Conservation (phyloP, 2,329 filamentous ascomycete genomes). For the Aureobasidium pullulans region DNA sequence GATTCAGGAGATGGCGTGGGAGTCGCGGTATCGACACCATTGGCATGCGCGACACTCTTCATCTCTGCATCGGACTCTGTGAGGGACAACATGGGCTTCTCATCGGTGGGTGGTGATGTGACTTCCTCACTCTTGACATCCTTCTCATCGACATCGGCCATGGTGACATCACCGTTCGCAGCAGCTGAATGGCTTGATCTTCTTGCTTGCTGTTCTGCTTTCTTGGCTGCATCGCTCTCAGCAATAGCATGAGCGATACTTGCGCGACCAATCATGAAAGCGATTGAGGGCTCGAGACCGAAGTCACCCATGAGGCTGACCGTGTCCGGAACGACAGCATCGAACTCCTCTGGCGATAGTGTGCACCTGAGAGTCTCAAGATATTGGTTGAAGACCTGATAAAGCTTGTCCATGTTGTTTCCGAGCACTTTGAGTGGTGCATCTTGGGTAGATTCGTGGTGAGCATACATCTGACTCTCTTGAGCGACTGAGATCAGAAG, state of each 20-base stretch:
- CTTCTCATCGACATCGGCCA: conserved; percentile 32
- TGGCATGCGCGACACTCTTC: conserved; percentile 7
- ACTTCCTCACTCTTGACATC: conserved; percentile 29
- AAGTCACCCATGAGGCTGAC: conserved; percentile 67
- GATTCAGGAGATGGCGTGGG: conserved; percentile 21
- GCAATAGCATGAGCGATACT: conserved; percentile 62
- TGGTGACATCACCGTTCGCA: conserved; percentile 49
- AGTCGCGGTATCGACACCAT: conserved; percentile 12
- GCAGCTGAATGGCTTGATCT: conserved; percentile 15
- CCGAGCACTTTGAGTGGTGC: conserved; percentile 84
- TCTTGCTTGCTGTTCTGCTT: conserved; percentile 25
- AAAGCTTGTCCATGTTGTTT: conserved; percentile 83
- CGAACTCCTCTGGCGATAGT: conserved; percentile 67
- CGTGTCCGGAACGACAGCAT: conserved; percentile 68
- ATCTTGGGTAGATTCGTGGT: conserved; percentile 60
- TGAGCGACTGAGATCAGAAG: conserved; percentile 87
- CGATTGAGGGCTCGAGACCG: conserved; percentile 70
- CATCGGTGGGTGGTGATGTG: conserved; percentile 4
- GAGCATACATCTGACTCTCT: conserved; percentile 80
- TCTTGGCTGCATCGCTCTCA: conserved; percentile 32
- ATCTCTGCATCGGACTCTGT: conserved; percentile 14
- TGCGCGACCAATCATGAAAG: conserved; percentile 74
- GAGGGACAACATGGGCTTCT: conserved; percentile 8
- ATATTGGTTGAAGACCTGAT: conserved; percentile 78
- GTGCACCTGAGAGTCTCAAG: conserved; percentile 81